Base-by-base conservation (phyloP, 192 early-diverging fungal species). In the Podila horticola region DNA sequence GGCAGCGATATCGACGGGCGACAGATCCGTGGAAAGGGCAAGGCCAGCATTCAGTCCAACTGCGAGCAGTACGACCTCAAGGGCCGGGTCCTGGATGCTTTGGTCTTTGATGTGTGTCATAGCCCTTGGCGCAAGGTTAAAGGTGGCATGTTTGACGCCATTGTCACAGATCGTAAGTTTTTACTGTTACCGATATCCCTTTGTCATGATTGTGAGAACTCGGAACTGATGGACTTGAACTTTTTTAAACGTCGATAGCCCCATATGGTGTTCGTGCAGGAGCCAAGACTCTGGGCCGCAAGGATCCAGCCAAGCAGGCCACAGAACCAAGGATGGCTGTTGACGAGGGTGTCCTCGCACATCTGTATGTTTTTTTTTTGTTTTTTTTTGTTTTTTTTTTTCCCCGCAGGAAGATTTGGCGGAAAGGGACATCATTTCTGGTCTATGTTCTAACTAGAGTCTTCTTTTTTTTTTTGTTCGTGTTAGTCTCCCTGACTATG, bases 1-100 rank as follows among this genome's bases (percentile, higher is more conserved):
- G 98, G 98, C 7, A 92, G 95, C 5, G 98, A 99, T 87, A 99
- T 99, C 74, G 97, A 99, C 71, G 98, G 98, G 19, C 90, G 97
- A 57, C 97, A 99, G 86, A 98, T 99, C 58, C 86, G 98, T 24
- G 98, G 98, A 9, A 95, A 95, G 57, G 87, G 90, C 82, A 75
- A 83, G 31, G 62, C 72, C 2, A 73, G 66, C 58, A 89, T 96
- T 62, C 82, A 84, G 22, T 87, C 93, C n/a, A 99, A 99, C 67
- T 77, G 93, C 31, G 86, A 82, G 63, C 98, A 99, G 75, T 99
- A 99, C 82, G 75, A 89, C 20, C 67, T 97, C 9, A 82, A 79
- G 8, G 85, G 82, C 9, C 85, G 90, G 15, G 93, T 99, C 5
- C 62, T 99, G 55, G 98, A 93, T 67, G 92, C 90, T 0, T 82